Conservation (phyloP, 305 asterid genomes). For the Caryopteris hybrid region DNA sequence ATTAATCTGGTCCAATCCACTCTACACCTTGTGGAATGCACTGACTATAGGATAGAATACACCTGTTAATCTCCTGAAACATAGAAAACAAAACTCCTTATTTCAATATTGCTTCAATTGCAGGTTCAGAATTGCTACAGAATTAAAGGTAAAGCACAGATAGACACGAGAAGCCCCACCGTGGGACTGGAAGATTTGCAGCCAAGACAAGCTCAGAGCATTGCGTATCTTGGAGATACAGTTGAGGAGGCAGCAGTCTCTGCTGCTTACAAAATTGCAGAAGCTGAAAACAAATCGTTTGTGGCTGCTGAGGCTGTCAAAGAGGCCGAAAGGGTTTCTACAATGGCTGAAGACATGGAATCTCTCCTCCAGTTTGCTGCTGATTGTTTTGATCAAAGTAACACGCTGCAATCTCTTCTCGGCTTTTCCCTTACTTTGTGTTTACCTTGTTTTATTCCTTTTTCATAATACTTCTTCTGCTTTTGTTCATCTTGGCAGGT, state of each 20-base stretch:
- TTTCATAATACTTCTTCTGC: too few relatives aligned
- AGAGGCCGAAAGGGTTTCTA: slow-evolving; percentile 65
- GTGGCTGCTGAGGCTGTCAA: slow-evolving; percentile 67
- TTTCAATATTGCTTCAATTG: background rate
- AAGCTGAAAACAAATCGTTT: slow-evolving; percentile 73
- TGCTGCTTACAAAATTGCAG: slow-evolving; percentile 61
- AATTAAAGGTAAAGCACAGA: slow-evolving; percentile 39
- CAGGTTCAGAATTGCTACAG: slow-evolving; percentile 72
- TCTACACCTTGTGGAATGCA: too few relatives aligned
- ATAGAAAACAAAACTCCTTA: background rate
- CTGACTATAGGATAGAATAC: background rate
- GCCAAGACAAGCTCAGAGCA: slow-evolving; percentile 36
- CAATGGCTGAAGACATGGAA: slow-evolving; percentile 65
- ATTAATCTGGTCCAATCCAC: background rate
- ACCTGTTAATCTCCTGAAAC: too few relatives aligned
- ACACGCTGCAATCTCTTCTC: slow-evolving; percentile 4
- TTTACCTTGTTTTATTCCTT: too few relatives aligned
- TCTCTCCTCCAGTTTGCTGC: slow-evolving; percentile 44
- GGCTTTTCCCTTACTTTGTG: background rate
- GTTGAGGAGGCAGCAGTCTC: slow-evolving; percentile 46
- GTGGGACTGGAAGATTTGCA: slow-evolving; percentile 34
- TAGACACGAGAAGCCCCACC: slow-evolving; percentile 21
- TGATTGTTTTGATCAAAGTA: slow-evolving; percentile 53
- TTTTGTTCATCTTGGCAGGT: slow-evolving; percentile 33
- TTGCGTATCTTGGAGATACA: slow-evolving; percentile 35